Evolutionary conservation across 495 filamentous ascomycete species (phyloP).

Genomic region (Penicillium verhagenii): DNA sequence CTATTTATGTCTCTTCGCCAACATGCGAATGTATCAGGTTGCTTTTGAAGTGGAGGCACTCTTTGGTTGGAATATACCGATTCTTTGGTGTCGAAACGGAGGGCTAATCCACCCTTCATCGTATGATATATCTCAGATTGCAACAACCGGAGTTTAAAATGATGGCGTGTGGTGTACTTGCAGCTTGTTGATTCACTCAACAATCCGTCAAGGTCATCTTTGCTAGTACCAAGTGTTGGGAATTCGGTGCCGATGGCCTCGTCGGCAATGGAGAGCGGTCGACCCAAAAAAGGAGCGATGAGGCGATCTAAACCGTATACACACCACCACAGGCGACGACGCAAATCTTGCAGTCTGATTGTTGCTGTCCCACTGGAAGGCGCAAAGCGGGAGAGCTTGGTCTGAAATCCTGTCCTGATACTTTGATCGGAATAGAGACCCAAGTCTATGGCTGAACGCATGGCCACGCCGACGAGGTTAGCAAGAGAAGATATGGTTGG

Average conservation of each 20-base stretch:
- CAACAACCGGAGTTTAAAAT: neutral
- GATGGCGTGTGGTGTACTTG: neutral
- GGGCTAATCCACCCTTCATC: neutral
- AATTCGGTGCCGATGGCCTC: constrained; percentile 1
- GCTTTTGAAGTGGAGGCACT: too few species aligned
- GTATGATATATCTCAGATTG: constrained; percentile 5
- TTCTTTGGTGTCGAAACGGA: too few species aligned
- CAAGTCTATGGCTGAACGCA: constrained; percentile 2
- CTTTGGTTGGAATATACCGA: neutral
- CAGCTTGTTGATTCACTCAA: neutral
- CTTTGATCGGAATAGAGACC: constrained; percentile 1
- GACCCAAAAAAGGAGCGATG: constrained; percentile 1
- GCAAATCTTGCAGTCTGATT: neutral
- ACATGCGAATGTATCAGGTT: neutral
- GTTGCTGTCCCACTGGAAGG: neutral
- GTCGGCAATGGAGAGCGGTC: constrained; percentile 2
- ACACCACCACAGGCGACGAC: constrained; percentile 7
- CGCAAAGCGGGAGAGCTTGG: neutral
- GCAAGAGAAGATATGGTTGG: neutral
- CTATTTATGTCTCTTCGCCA: neutral
- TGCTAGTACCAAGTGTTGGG: too few species aligned
- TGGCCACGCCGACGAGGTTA: neutral
- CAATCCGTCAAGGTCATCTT: neutral
- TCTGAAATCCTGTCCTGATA: neutral
- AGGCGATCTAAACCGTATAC: constrained; percentile 6